phyloP scores from a whole-genome alignment of 306 rosid genomes.

The Heteromeles arbutifolia region DNA sequence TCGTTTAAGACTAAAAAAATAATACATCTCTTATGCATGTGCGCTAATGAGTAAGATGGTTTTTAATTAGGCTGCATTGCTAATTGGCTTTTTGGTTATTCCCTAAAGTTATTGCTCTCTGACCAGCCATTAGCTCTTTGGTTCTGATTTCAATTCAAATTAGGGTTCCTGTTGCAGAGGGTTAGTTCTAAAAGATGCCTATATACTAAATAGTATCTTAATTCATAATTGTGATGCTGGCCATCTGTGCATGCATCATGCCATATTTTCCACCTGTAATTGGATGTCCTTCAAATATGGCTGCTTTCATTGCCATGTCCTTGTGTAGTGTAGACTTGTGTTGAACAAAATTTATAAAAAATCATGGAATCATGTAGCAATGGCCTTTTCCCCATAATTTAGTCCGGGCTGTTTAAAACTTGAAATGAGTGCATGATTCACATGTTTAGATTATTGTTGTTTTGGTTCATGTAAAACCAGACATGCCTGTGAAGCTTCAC shows the following conservation, averaged over 20 bases:
- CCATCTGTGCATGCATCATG: neutral
- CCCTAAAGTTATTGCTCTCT: neutral
- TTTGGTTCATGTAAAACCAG: conserved; percentile 13
- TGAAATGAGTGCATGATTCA: neutral
- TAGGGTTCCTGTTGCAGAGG: neutral
- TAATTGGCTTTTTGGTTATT: neutral
- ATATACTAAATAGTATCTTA: neutral
- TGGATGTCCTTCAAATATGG: neutral
- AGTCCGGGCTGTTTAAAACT: conserved; percentile 1
- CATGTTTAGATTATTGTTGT: neutral
- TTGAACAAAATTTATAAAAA: neutral
- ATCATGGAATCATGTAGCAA: neutral
- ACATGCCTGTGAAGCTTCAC: conserved; percentile 14
- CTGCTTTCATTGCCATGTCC: neutral
- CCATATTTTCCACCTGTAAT: neutral
- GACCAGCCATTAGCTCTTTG: neutral
- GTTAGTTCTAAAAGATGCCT: neutral
- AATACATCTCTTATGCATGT: neutral
- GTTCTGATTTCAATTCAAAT: neutral
- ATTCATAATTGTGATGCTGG: neutral
- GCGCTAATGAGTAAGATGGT: conserved; percentile 9
- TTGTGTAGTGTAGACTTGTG: neutral
- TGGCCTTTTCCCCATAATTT: neutral
- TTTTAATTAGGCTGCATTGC: neutral
- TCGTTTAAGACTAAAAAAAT: neutral